phyloP scores from a whole-genome alignment of 192 early-diverging fungal species.

The Podila clonocystis region DNA sequence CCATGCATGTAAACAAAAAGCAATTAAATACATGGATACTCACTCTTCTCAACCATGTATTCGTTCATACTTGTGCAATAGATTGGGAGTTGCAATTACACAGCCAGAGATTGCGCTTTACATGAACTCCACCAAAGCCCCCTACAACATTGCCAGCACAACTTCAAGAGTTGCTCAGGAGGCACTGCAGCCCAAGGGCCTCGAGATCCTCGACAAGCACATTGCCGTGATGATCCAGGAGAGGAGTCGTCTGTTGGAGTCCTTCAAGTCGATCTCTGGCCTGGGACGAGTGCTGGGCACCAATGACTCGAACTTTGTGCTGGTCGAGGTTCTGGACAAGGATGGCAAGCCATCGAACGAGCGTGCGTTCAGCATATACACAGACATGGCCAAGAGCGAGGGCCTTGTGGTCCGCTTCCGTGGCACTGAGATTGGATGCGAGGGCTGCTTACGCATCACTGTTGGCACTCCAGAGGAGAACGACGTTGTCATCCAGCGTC shows the following conservation, averaged over 20 bases:
- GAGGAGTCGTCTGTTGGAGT: conserved; percentile 72
- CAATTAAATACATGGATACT: not conserved
- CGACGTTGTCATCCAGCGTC: conserved; percentile 64
- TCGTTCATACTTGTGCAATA: conserved; percentile 21
- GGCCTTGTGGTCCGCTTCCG: conserved; percentile 96
- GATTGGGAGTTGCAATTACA: conserved; percentile 88
- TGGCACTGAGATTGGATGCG: conserved; percentile 92
- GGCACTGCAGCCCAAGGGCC: conserved; percentile 78
- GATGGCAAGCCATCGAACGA: conserved; percentile 70
- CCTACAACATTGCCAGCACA: conserved; percentile 96
- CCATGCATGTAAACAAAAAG: not conserved
- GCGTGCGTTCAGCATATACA: conserved; percentile 80
- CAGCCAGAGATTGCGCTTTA: conserved; percentile 82
- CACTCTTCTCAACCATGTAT: conserved; percentile 4
- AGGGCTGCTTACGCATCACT: conserved; percentile 94
- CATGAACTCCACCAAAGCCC: conserved; percentile 98
- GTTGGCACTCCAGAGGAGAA: conserved; percentile 93
- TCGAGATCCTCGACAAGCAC: conserved; percentile 75
- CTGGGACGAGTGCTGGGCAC: conserved; percentile 84
- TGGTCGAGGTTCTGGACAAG: conserved; percentile 81
- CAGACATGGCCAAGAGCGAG: conserved; percentile 81
- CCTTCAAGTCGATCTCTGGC: conserved; percentile 69
- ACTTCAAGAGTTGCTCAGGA: conserved; percentile 81
- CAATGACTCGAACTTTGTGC: conserved; percentile 96
- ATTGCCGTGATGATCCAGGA: conserved; percentile 67